Evolutionary conservation across 1,284 basidiomycete species (phyloP), one percentile per base, ranked within the genome.

Genomic region (Calocybe gambosa): DNA sequence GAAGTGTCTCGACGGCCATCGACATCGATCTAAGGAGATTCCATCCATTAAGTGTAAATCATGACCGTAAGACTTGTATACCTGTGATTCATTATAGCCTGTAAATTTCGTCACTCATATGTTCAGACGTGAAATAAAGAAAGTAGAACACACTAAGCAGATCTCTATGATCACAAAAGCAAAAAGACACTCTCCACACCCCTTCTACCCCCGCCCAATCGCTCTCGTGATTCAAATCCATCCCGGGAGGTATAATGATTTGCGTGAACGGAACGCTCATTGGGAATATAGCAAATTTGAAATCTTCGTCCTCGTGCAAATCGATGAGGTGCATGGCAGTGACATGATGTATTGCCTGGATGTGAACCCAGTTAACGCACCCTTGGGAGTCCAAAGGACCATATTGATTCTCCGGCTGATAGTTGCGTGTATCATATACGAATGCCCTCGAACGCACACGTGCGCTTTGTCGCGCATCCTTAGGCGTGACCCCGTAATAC

Each of bases 171-270:
- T 87, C 83, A 43, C 77, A 73, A 58, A 83, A 87, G 47, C 75
- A 80, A 54, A 84, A 85, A 23, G 74, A 73, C 7, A 78, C 71
- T 3, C 65, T 61, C 84, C 84, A 87, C 13, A 60, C 31, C 0
- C 84, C 84, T 23, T 67, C 65, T 0, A 85, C 62, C 2, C 78
- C 78, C 0, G 77, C 83, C 84, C 83, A 86, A 59, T 87, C 84
- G 18, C 59, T 52, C 49, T 77, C 74, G 13, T 60, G 52, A 41
- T 70, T 63, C 21, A 72, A 48, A 44, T 73, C 55, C 41, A 71
- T 28, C 0, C 58, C 69, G 0, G 55, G 52, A 0, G 71, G 68
- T 2, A 78, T 62, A 37, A 73, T 51, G 35, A 71, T 70, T 56
- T 84, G 80, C 37, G 76, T 77, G 53, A 67, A 76, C 18, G 74